Percentiles rank a stretch among this genome's conserved stretches.
Conservation (phyloP, 805 yeast species). For the Yamadazyma tumulicola region DNA sequence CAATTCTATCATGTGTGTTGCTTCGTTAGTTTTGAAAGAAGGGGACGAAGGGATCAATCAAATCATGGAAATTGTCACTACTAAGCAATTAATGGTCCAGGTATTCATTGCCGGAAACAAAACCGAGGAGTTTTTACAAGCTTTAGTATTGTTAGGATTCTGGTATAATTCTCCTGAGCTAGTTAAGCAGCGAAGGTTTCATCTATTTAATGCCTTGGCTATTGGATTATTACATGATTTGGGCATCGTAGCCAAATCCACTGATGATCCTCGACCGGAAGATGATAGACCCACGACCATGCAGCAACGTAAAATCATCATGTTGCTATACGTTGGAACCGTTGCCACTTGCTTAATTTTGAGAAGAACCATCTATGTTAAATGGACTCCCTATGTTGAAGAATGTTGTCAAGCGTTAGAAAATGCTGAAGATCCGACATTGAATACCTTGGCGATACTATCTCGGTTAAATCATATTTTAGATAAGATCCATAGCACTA, state of each 20-base stretch:
- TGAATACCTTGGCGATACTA: constrained; percentile 50
- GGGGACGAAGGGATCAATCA: constrained; percentile 40
- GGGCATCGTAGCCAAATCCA: constrained; percentile 59
- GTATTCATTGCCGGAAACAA: constrained; percentile 69
- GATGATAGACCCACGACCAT: constrained; percentile 11
- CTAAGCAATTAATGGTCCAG: constrained; percentile 52
- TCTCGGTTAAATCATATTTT: constrained; percentile 57
- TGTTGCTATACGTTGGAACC: constrained; percentile 59
- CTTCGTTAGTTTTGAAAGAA: constrained; percentile 42
- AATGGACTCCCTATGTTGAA: constrained; percentile 64
- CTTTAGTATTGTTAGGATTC: constrained; percentile 55
- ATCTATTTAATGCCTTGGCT: constrained; percentile 61
- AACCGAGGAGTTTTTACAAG: constrained; percentile 61
- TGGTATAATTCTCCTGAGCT: constrained; percentile 88
- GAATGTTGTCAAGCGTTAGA: constrained; percentile 55
- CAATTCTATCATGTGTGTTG: constrained; percentile 59
- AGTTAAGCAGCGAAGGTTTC: constrained; percentile 75
- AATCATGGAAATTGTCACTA: constrained; percentile 50
- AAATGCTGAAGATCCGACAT: constrained; percentile 24
- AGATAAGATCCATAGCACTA: constrained; percentile 55
- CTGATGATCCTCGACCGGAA: constrained; percentile 1
- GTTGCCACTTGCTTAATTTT: constrained; percentile 64
- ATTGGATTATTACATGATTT: constrained; percentile 70
- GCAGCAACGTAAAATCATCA: constrained; percentile 50
- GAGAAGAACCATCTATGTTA: constrained; percentile 57